These are phyloP conservation scores for Babesia bovis DNA, from an alignment of 169 alveolate genomes.

Conservation along the genomic window DNA sequence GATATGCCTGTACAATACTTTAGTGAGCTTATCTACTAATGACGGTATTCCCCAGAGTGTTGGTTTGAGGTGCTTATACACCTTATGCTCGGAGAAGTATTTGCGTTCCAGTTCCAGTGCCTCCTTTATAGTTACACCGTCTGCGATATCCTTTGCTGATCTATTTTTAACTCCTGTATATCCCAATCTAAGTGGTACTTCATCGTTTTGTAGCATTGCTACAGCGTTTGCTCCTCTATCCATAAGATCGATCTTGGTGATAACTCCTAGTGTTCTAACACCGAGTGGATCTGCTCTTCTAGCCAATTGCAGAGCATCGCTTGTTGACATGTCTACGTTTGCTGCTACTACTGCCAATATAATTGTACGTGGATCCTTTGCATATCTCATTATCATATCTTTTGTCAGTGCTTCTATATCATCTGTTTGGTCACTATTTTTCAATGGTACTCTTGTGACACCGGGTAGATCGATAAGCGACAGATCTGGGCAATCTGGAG, in stretches of 20 bases:
- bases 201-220: constrained; percentile 93
- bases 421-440: constrained; percentile 94
- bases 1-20: constrained; percentile 93
- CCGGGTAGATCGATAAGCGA: constrained; percentile 99
- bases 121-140: constrained; percentile 85
- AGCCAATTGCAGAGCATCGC: constrained; percentile 96
- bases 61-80: constrained; percentile 90
- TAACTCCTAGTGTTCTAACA: constrained; percentile 93
- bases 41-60: constrained; percentile 93
- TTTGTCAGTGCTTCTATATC: constrained; percentile 93
- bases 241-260: constrained; percentile 97
- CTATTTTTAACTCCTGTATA: constrained; percentile 95
- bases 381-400: constrained; percentile 91
- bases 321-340: constrained; percentile 95
- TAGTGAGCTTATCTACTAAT: constrained; percentile 92
- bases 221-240: constrained; percentile 97
- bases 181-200: constrained; percentile 94
- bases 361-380: constrained; percentile 94
- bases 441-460: constrained; percentile 94
- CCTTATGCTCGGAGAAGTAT: constrained; percentile 91
- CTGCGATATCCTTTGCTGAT: constrained; percentile 89
- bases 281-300: constrained; percentile 96
- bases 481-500: constrained; percentile 95
- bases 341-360: constrained; percentile 97
- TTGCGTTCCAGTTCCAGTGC: constrained; percentile 90